Percentiles rank a stretch among this genome's conserved stretches.
These are phyloP conservation scores for Magnolia officinalis DNA, from an alignment of 164 flowering plant genomes.

Conservation along the genomic window DNA sequence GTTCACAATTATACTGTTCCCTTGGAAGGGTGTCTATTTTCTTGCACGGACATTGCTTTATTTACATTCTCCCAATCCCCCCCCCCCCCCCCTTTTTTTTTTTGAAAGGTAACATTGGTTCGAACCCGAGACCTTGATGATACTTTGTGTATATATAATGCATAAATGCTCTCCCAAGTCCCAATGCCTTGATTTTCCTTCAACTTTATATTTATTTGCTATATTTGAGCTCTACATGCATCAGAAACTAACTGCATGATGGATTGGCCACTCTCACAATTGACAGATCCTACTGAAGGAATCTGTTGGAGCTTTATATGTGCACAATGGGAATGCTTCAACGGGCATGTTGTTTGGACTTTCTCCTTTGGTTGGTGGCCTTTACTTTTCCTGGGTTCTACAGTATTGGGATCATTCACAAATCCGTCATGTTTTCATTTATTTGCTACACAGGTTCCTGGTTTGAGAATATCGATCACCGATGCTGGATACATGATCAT, in stretches of 20 bases:
- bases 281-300: constrained; percentile 48
- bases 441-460: constrained; percentile 35
- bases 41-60: too few relatives aligned
- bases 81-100: too few relatives aligned
- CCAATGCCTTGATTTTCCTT: too few relatives aligned
- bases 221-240: neutral
- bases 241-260: neutral
- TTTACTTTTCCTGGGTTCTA: neutral
- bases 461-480: constrained; percentile 37
- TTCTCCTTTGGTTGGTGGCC: constrained; percentile 39
- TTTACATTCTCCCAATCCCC: too few relatives aligned
- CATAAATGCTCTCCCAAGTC: too few relatives aligned
- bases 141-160: too few relatives aligned
- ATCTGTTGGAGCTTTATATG: constrained; percentile 22
- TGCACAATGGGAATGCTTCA: constrained; percentile 21
- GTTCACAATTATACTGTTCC: too few relatives aligned
- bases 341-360: constrained; percentile 31
- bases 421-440: neutral
- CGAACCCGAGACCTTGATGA: too few relatives aligned
- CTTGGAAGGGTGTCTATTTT: too few relatives aligned
- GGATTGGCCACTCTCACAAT: neutral
- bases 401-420: neutral
- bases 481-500: constrained; percentile 47
- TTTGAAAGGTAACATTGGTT: too few relatives aligned
- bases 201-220: neutral